Evolutionary conservation across 176 grass and related monocot genomes (phyloP).

Genomic region (Lolium multiflorum): DNA sequence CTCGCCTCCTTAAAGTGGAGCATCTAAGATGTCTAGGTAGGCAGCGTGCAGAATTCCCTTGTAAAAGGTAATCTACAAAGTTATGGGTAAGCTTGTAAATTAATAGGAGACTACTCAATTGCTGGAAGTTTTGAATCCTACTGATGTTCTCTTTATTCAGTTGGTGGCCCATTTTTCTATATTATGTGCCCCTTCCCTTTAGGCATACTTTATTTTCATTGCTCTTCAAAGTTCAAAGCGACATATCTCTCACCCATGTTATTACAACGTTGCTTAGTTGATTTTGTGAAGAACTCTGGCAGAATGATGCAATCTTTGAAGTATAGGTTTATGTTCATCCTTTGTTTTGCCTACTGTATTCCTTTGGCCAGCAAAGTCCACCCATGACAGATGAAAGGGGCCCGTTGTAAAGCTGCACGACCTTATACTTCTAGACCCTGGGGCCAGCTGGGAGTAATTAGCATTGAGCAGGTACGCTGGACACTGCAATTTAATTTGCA

Average conservation of each 20-base stretch:
- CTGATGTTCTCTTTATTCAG: slow-evolving; percentile 16
- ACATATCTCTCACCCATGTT: background rate
- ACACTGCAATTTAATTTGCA: slow-evolving; percentile 18
- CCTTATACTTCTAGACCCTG: background rate
- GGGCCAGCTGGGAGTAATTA: slow-evolving; percentile 1
- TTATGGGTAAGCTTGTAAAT: background rate
- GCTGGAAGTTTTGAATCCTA: background rate
- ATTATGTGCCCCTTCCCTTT: background rate
- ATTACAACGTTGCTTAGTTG: background rate
- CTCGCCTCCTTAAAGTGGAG: slow-evolving; percentile 2
- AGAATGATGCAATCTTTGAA: background rate
- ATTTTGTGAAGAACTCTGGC: slow-evolving; percentile 2
- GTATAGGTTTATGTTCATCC: background rate
- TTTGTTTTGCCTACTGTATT: slow-evolving; percentile 7
- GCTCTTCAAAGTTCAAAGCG: background rate
- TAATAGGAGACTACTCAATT: background rate
- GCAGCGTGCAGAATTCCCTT: background rate
- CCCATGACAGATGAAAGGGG: slow-evolving; percentile 5
- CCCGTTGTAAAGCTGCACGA: background rate
- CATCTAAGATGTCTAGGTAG: background rate
- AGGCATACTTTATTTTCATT: slow-evolving; percentile 24
- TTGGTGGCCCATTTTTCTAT: background rate
- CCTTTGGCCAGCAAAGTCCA: background rate
- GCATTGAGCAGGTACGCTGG: background rate
- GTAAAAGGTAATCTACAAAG: background rate